Percentiles rank a stretch among this genome's conserved stretches.
phyloP scores from a whole-genome alignment of 108 stramenopile genomes.

The Licmophora abbreviata region DNA sequence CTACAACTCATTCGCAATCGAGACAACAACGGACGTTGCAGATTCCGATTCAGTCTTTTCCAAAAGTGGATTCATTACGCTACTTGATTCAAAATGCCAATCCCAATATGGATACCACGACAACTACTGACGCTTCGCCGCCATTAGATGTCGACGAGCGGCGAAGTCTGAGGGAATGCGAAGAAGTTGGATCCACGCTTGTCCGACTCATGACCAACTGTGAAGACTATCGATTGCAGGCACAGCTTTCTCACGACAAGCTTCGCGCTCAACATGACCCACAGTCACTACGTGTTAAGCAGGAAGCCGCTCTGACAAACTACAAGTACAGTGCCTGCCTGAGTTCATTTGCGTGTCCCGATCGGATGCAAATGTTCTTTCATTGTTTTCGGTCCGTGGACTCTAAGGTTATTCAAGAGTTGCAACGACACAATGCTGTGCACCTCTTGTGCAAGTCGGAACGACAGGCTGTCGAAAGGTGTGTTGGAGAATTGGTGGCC shows the following conservation, averaged over 20 bases:
- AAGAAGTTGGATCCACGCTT: not conserved
- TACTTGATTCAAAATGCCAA: not conserved
- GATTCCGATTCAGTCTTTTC: not conserved
- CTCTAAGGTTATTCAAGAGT: conserved; percentile 3
- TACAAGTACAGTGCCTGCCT: not conserved
- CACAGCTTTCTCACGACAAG: not conserved
- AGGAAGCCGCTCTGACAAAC: not conserved
- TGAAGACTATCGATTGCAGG: not conserved
- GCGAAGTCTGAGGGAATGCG: not conserved
- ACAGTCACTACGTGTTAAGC: conserved; percentile 1
- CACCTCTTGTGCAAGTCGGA: not conserved
- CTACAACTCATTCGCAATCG: no score
- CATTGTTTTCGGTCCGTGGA: not conserved
- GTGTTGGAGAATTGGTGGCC: conserved; percentile 1
- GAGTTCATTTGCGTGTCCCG: not conserved
- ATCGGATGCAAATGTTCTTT: not conserved
- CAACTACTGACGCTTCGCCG: no score
- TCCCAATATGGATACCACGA: no score
- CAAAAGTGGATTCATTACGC: not conserved
- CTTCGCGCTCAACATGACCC: not conserved
- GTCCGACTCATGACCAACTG: no score
- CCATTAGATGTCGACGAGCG: not conserved
- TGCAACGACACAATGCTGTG: not conserved
- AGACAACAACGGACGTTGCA: not conserved
- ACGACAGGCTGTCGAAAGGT: conserved; percentile 3